Evolutionary conservation across 1,284 basidiomycete genomes (phyloP).

Genomic region (Apiotrichum brassicae): DNA sequence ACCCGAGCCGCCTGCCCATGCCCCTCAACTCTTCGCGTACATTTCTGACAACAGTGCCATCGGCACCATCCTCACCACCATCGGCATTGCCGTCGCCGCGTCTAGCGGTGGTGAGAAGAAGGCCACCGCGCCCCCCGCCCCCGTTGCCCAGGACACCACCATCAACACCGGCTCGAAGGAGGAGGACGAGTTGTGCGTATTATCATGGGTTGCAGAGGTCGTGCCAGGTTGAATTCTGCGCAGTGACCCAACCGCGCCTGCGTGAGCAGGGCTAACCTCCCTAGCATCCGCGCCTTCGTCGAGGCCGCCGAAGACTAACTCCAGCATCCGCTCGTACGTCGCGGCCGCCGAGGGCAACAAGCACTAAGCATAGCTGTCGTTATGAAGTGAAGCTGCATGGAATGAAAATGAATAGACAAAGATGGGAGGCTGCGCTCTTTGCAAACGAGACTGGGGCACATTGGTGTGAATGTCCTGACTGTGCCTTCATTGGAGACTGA

Average conservation of each 20-base stretch:
- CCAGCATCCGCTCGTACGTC: slow-evolving; percentile 45
- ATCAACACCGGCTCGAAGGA: slow-evolving; percentile 20
- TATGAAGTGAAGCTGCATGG: slow-evolving; percentile 3
- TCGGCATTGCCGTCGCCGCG: slow-evolving; percentile 32
- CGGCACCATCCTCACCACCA: slow-evolving; percentile 39
- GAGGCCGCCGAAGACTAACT: slow-evolving; percentile 2
- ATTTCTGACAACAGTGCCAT: slow-evolving; percentile 29
- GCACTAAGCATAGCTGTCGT: slow-evolving; percentile 11
- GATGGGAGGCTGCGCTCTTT: too few relatives aligned
- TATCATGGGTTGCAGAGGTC: too few relatives aligned
- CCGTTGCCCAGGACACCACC: slow-evolving; percentile 19
- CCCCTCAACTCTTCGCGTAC: too few relatives aligned
- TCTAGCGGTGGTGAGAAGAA: slow-evolving; percentile 34
- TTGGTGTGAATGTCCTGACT: too few relatives aligned
- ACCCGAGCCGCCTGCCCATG: neutral
- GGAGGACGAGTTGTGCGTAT: slow-evolving; percentile 31
- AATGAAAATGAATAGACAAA: too few relatives aligned
- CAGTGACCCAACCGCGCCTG: neutral
- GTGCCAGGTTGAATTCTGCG: too few relatives aligned
- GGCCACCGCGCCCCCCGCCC: slow-evolving; percentile 12
- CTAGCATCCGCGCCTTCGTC: slow-evolving; percentile 45
- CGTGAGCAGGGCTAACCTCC: neutral
- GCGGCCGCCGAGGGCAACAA: slow-evolving; percentile 38
- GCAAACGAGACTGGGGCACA: too few relatives aligned
- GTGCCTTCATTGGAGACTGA: too few relatives aligned